Evolutionary conservation across 306 rosid species (phyloP).

Genomic region (Carpinus viminea): DNA sequence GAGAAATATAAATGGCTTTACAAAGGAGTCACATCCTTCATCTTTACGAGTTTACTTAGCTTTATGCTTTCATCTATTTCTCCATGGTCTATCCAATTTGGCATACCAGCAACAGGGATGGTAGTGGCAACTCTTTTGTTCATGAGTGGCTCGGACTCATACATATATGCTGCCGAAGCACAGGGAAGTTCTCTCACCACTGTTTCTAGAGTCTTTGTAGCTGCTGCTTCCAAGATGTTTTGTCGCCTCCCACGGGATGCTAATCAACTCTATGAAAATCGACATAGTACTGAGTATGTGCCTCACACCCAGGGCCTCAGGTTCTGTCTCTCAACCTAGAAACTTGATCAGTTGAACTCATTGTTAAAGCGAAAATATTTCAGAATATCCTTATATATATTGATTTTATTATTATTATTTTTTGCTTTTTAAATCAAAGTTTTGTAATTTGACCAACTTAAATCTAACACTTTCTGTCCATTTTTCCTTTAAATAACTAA

Average conservation of each 20-base stretch:
- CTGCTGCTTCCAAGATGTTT: constrained; percentile 28
- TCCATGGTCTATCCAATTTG: constrained; percentile 31
- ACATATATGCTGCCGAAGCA: not conserved
- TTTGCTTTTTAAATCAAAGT: too few species aligned
- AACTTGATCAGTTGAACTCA: not conserved
- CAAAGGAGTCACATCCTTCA: not conserved
- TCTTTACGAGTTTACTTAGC: not conserved
- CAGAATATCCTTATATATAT: too few species aligned
- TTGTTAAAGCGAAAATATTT: too few species aligned
- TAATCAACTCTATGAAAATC: constrained; percentile 2
- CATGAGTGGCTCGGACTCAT: constrained; percentile 17
- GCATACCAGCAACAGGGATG: constrained; percentile 10
- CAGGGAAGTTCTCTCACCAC: constrained; percentile 27
- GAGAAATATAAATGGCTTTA: not conserved
- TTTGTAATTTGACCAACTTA: too few species aligned
- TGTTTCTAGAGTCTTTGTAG: constrained; percentile 27
- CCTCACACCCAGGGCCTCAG: constrained; percentile 24
- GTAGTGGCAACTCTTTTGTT: constrained; percentile 24
- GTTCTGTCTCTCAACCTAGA: not conserved
- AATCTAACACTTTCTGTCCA: too few species aligned
- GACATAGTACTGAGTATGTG: not conserved
- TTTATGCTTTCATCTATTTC: not conserved
- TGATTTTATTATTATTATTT: too few species aligned
- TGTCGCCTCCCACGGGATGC: not conserved
- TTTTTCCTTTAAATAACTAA: too few species aligned